Evolutionary conservation across 1,139 yeast genomes (phyloP), one percentile per base, ranked within the genome.

Genomic region (Saccharomyces pastorianus): DNA sequence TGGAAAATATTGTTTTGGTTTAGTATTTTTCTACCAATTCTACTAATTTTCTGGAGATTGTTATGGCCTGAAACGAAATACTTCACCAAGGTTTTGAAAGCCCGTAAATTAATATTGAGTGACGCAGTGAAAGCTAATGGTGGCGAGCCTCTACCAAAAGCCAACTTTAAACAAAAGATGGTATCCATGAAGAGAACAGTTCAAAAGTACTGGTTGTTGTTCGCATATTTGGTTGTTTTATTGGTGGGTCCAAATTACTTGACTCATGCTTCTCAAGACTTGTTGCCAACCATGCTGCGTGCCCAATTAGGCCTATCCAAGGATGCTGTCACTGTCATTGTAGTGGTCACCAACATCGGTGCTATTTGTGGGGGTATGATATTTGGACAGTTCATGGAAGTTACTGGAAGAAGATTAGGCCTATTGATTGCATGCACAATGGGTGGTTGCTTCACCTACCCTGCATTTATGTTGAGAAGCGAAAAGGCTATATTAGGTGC

Each of bases 181-280:
- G 61, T 25, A 31, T 56, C 14, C 74, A 75, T 41, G 59, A 58
- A 46, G 52, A 44, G 51, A 55, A 57, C 77, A 0, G 55, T 74
- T 48, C 71, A 71, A 52, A 64, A 68, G 31, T 71, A 76, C 61
- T 76, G 79, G 79, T 61, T 75, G 14, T 71, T 71, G 62, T 65
- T 80, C 53, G 70, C 76, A 51, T 81, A 79, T 63, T 68, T 81
- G 64, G 78, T 82, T 48, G 57, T 81, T 27, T 69, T 82, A 56
- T 80, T 81, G 84, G 76, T 84, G 38, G 85, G 84, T 46, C 79
- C 81, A 73, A 82, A 82, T 71, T 84, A 84, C 69, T 76, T 79
- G 78, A 80, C 87, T 6, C 89, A 84, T 61, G 88, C 88, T 8
- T 82, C 88, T 20, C 89, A 84, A 68, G 90, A 84, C 70, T 70